A percentile compares a stretch with the other conserved stretches of the same genome.
Evolutionary conservation across 2,329 filamentous ascomycete species (phyloP).

Genomic region (Fusarium goolgardi): DNA sequence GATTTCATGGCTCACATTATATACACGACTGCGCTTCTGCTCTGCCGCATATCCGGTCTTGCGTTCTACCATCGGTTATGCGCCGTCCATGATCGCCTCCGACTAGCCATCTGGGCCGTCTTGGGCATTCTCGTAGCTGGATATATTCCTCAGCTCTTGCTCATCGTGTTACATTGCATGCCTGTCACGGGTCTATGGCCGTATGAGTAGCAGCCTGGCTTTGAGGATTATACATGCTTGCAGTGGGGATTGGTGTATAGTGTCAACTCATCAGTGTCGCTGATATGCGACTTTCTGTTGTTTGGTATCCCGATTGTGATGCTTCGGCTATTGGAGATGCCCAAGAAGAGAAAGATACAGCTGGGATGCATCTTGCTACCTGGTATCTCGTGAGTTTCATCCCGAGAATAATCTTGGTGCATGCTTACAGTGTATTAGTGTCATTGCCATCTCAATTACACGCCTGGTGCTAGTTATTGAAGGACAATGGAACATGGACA

Average conservation of each 20-base stretch:
- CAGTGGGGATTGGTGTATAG: constrained; percentile 64
- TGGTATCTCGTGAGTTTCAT: constrained; percentile 57
- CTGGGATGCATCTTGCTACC: constrained; percentile 61
- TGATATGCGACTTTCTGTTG: constrained; percentile 62
- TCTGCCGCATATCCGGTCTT: constrained; percentile 63
- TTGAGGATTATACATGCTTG: constrained; percentile 57
- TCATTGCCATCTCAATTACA: constrained; percentile 61
- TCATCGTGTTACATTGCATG: constrained; percentile 63
- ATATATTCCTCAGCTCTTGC: constrained; percentile 61
- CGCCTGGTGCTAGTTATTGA: constrained; percentile 60
- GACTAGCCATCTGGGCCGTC: constrained; percentile 51
- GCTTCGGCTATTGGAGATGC: constrained; percentile 59
- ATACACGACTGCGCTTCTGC: constrained; percentile 62
- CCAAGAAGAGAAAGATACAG: constrained; percentile 58
- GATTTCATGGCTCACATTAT: constrained; percentile 64
- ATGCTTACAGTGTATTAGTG: constrained; percentile 49
- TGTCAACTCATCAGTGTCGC: constrained; percentile 61
- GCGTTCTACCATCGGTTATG: constrained; percentile 63
- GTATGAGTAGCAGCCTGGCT: constrained; percentile 59
- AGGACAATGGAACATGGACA: constrained; percentile 60
- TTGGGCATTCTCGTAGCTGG: constrained; percentile 55
- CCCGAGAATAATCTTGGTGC: background rate
- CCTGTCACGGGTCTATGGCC: constrained; percentile 65
- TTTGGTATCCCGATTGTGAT: constrained; percentile 63
- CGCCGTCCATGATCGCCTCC: constrained; percentile 52